phyloP scores from a whole-genome alignment of 1,139 yeast species.

The Yamadazyma siamensis region DNA sequence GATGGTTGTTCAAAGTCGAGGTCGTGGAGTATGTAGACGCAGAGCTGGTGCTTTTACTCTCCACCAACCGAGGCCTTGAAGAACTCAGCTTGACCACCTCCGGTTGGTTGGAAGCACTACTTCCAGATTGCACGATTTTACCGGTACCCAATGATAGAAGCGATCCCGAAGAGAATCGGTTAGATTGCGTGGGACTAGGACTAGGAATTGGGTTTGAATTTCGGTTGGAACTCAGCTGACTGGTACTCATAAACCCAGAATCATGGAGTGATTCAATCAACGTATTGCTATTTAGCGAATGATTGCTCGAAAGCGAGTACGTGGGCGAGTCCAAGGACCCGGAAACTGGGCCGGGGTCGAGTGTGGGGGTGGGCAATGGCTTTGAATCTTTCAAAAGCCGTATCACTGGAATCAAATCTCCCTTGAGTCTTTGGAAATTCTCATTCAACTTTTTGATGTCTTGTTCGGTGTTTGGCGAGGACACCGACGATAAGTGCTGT shows the following conservation, averaged over 20 bases:
- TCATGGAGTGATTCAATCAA: constrained; percentile 14
- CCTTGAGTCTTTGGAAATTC: constrained; percentile 47
- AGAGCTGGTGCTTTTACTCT: constrained; percentile 25
- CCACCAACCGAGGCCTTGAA: constrained; percentile 31
- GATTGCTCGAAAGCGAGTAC: constrained; percentile 21
- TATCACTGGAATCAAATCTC: constrained; percentile 52
- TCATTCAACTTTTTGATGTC: constrained; percentile 44
- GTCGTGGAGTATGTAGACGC: constrained; percentile 14
- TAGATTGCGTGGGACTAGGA: constrained; percentile 41
- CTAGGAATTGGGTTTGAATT: constrained; percentile 24
- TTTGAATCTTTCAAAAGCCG: constrained; percentile 51
- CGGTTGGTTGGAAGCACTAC: not conserved
- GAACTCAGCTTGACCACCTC: constrained; percentile 1
- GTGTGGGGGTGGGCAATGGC: constrained; percentile 56
- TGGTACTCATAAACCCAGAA: constrained; percentile 8
- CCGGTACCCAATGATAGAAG: constrained; percentile 43
- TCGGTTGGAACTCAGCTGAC: constrained; percentile 10
- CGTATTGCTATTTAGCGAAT: constrained; percentile 11
- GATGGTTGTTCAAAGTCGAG: constrained; percentile 4
- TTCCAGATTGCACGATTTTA: constrained; percentile 29
- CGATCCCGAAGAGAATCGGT: constrained; percentile 40
- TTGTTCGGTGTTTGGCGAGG: constrained; percentile 20
- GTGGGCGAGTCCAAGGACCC: constrained; percentile 33
- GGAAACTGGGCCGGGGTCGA: constrained; percentile 33
- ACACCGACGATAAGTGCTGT: constrained; percentile 16